These are phyloP conservation scores for Lactarius hengduanensis DNA, from an alignment of 768 basidiomycete species.

Conservation along the genomic window DNA sequence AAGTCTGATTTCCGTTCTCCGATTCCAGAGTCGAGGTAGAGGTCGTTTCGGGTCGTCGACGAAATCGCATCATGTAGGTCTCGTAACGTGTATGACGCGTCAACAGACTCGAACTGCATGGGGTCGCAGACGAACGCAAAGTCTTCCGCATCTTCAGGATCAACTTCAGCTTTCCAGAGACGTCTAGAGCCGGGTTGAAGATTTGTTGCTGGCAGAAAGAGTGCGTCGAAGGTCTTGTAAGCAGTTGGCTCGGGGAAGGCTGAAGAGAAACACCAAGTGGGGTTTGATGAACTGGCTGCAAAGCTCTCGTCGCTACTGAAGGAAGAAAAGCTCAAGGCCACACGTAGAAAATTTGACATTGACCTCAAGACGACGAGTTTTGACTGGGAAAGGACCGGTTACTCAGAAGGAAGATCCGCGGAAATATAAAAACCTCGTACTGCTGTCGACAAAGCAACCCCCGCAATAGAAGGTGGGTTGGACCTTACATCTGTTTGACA, in stretches of 20 bases:
- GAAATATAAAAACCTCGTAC: conserved; percentile 41
- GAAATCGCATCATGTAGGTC: conserved; percentile 28
- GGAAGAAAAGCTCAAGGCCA: conserved; percentile 39
- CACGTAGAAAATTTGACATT: conserved; percentile 61
- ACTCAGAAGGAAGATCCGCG: background rate
- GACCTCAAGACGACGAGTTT: conserved; percentile 76
- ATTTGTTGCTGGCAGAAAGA: conserved; percentile 38
- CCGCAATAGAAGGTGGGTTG: conserved; percentile 55
- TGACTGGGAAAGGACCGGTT: conserved; percentile 47
- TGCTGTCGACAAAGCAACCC: conserved; percentile 60
- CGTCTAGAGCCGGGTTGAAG: conserved; percentile 6
- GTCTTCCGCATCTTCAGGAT: conserved; percentile 39
- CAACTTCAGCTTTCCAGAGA: conserved; percentile 40
- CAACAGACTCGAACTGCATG: conserved; percentile 17
- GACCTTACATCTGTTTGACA: conserved; percentile 36
- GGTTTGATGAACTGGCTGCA: conserved; percentile 32
- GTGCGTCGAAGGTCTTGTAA: conserved; percentile 52
- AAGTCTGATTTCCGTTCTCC: conserved; percentile 26
- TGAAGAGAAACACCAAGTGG: conserved; percentile 63
- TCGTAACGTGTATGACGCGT: conserved; percentile 30
- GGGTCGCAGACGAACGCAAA: conserved; percentile 29
- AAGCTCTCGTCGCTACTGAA: conserved; percentile 12
- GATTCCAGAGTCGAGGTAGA: conserved; percentile 21
- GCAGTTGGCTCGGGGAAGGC: conserved; percentile 55
- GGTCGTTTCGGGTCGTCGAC: conserved; percentile 9